phyloP scores from a whole-genome alignment of 306 rosid genomes.

The Sicyos edulis region DNA sequence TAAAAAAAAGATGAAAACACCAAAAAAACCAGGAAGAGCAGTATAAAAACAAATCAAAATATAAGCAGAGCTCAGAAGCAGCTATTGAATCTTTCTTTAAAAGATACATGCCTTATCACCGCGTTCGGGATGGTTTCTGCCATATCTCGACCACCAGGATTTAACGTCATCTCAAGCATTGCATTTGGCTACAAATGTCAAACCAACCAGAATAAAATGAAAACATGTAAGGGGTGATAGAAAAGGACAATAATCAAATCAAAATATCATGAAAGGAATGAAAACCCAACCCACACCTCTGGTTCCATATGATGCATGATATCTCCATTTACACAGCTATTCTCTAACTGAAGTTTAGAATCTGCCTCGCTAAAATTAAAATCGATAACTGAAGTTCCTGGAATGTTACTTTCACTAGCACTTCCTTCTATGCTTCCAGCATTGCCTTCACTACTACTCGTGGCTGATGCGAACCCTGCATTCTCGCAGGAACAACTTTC shows the following conservation, averaged over 20 bases:
- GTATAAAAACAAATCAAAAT: conserved; percentile 43
- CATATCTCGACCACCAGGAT: conserved; percentile 33
- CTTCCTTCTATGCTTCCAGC: conserved; percentile 34
- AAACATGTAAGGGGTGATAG: conserved; percentile 27
- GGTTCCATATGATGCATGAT: conserved; percentile 34
- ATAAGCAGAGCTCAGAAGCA: conserved; percentile 14
- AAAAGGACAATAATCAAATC: not conserved
- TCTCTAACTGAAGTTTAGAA: conserved; percentile 28
- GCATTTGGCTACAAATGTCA: conserved; percentile 48
- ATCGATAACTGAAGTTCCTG: conserved; percentile 28
- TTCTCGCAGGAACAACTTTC: conserved; percentile 56
- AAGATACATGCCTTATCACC: conserved; percentile 52
- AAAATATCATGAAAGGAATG: not conserved
- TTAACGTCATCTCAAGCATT: conserved; percentile 37
- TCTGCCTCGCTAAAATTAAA: conserved; percentile 25
- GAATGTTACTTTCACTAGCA: conserved; percentile 24
- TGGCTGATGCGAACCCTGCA: conserved; percentile 33
- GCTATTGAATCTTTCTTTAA: conserved; percentile 12
- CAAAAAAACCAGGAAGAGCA: conserved; percentile 22
- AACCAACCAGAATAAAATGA: conserved; percentile 21
- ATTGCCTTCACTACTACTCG: conserved; percentile 34
- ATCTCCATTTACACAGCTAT: conserved; percentile 24
- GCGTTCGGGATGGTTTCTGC: conserved; percentile 36
- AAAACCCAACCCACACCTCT: conserved; percentile 55
- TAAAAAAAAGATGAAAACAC: conserved; percentile 20